Percentiles rank a stretch among this genome's conserved stretches.
phyloP scores from a whole-genome alignment of 768 basidiomycete genomes.

The Polyporus arcularius region DNA sequence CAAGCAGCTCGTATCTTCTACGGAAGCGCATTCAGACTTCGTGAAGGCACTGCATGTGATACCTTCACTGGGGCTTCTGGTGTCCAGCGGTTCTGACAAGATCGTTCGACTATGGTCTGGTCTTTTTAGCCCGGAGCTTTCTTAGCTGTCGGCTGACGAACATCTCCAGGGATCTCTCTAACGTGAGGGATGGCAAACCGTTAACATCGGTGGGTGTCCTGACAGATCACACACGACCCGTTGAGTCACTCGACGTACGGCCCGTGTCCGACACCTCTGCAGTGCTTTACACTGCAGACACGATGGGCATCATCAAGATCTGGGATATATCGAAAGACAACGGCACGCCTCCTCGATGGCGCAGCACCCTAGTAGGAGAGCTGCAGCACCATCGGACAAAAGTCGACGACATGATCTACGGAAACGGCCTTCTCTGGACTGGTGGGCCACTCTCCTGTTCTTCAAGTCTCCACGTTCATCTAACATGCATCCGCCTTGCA shows the following conservation, averaged over 20 bases:
- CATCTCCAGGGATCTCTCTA: constrained; percentile 64
- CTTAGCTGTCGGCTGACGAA: neutral
- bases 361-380: constrained; percentile 52
- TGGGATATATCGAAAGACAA: constrained; percentile 67
- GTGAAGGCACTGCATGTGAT: constrained; percentile 82
- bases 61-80: constrained; percentile 61
- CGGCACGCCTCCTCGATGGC: constrained; percentile 48
- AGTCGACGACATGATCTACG: constrained; percentile 71
- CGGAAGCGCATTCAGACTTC: constrained; percentile 84
- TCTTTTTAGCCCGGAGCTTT: neutral
- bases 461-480: neutral
- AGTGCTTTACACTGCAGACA: constrained; percentile 82
- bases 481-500: constrained; percentile 31
- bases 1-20: constrained; percentile 67
- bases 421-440: constrained; percentile 83
- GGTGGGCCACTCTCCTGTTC: constrained; percentile 47
- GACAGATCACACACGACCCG: constrained; percentile 84
- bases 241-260: constrained; percentile 73
- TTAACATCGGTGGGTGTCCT: constrained; percentile 65
- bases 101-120: constrained; percentile 82
- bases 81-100: constrained; percentile 92
- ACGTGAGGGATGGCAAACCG: constrained; percentile 40
- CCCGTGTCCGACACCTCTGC: constrained; percentile 45
- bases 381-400: constrained; percentile 78
- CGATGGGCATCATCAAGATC: constrained; percentile 84